Base-by-base conservation (phyloP, 164 flowering plant species). In the Stephania yunnanensis region DNA sequence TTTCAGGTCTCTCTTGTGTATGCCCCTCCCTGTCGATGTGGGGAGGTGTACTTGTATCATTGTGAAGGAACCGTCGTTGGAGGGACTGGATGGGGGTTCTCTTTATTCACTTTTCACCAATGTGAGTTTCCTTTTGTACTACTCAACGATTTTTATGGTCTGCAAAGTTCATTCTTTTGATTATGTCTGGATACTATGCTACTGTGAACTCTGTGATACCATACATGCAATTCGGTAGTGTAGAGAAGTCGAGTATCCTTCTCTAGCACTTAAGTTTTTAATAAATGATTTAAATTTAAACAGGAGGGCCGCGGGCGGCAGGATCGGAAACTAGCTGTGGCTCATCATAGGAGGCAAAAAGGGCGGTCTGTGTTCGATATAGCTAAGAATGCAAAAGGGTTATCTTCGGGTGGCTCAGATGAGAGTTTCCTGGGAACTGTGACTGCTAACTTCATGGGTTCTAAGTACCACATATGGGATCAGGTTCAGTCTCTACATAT, bases 301-400 rank as follows among this genome's bases (percentile, higher is more conserved):
- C 85, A 95, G 98, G 98, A 95, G 86, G 98, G 98, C 5, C 79
- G 88, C 65, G 98, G 98, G 29, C 72, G 98, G 68, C 90, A 88
- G 77, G 88, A 93, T 66, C 81, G 98, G 22, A 93, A 95, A 74
- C 87, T 95, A 67, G 98, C 97, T 11, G 84, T 95, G 53, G 98
- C 98, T 68, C 82, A 82, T 76, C 95, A 90, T 66, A 83, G 84
- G 68, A 78, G 95, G 73, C 85, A 81, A 1, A 88, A 82, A 71
- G 97, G 98, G 12, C 87, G 82, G 75, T 89, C 98, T 13, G 87
- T 84, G 78, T 95, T 91, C 77, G 78, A 71, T 4, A 79, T 95
- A 45, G 92, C 97, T 75, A 95, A 91, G 82, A 89, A 83, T 70
- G 66, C 61, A 5, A 89, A 85, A 74, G 97, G 97, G 50, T 58